Evolutionary conservation across 2,329 filamentous ascomycete species (phyloP).

Genomic region (Hymenoscyphus fructigenus): DNA sequence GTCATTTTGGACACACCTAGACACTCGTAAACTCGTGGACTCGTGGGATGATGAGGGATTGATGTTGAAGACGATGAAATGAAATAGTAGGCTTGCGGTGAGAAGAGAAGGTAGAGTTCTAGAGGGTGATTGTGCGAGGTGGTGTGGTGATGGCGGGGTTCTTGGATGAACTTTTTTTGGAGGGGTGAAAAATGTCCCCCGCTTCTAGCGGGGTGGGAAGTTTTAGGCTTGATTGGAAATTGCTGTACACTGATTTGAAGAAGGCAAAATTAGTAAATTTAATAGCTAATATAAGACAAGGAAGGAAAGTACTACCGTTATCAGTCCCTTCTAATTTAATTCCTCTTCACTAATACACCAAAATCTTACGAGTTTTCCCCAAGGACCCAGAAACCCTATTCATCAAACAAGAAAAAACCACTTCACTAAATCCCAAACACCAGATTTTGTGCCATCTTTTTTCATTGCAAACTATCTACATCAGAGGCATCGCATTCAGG

Average conservation of each 20-base stretch:
- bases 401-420: no score
- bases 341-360: no score
- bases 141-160: conserved; percentile 1
- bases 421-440: no score
- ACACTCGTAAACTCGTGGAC: no score
- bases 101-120: background rate
- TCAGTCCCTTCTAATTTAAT: background rate
- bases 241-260: background rate
- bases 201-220: background rate
- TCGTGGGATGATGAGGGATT: no score
- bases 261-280: background rate
- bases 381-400: no score
- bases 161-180: background rate
- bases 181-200: background rate
- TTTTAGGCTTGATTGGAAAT: background rate
- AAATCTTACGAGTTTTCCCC: no score
- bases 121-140: background rate
- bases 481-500: no score
- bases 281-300: background rate
- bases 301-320: background rate
- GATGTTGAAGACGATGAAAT: no score
- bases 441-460: no score
- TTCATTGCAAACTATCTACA: no score
- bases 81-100: background rate
- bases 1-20: no score